Base-by-base conservation (phyloP, 345 rosid species). In the Brassica carinata region DNA sequence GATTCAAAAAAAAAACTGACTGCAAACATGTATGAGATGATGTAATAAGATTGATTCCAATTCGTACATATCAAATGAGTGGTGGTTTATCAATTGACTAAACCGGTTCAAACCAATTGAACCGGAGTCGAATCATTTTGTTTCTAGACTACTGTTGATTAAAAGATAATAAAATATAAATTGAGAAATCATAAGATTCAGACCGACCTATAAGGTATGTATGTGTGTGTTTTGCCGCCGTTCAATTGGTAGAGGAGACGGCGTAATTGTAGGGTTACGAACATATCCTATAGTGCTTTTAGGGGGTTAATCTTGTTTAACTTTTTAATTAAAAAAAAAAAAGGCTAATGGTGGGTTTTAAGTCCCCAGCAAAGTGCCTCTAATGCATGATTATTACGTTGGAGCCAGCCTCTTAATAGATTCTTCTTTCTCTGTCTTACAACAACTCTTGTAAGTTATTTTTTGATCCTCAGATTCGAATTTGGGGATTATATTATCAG, bases 351-450 rank as follows among this genome's bases (percentile, higher is more conserved):
- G n/a, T n/a, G n/a, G n/a, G n/a, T n/a, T n/a, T n/a, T n/a, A n/a
- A n/a, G n/a, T n/a, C n/a, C n/a, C n/a, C n/a, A 57, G 36, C 73
- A 72, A 65, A 76, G 74, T 73, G 72, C 62, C 73, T 65, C n/a
- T 72, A 69, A 68, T 68, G 77, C 85, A 78, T 83, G 80, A 81
- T 81, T 71, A 75, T 71, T 29, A 75, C 80, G 80, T 75, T 80
- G 83, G 72, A 81, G 79, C 72, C 55, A n/a, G n/a, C n/a, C n/a
- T 29, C 53, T 45, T 13, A 1, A n/a, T 53, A 55, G 55, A 76
- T 72, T 45, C n/a, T 73, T 19, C 13, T 36, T 68, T 67, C n/a
- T n/a, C n/a, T n/a, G n/a, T n/a, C n/a, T n/a, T n/a, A n/a, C n/a
- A n/a, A n/a, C n/a, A n/a, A n/a, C n/a, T n/a, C n/a, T n/a, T n/a